Conservation (phyloP, 805 yeast genomes). For the Brettanomyces naardenensis region DNA sequence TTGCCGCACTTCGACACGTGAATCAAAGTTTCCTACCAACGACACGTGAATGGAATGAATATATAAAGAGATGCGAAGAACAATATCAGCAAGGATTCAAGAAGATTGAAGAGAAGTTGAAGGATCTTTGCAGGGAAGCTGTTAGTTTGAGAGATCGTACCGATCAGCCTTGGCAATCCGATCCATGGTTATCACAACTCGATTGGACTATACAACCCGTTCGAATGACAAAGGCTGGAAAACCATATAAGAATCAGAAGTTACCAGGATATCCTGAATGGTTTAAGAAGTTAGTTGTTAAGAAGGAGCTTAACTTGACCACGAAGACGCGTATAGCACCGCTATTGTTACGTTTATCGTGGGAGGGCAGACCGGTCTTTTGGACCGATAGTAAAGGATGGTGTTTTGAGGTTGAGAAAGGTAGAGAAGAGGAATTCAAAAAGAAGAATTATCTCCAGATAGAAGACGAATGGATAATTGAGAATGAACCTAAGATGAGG, state of each 20-base stretch:
- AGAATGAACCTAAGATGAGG: conserved; percentile 7
- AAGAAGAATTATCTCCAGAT: conserved; percentile 30
- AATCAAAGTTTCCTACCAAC: conserved; percentile 77
- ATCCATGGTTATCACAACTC: conserved; percentile 87
- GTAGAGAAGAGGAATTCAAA: conserved; percentile 28
- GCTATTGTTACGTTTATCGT: conserved; percentile 61
- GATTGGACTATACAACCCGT: conserved; percentile 73
- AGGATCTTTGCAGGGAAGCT: conserved; percentile 51
- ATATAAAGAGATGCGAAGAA: conserved; percentile 60
- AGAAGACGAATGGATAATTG: conserved; percentile 12
- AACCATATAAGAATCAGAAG: conserved; percentile 63
- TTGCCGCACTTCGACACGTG: conserved; percentile 74
- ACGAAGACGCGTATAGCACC: conserved; percentile 73
- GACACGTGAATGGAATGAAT: conserved; percentile 61
- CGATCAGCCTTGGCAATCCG: conserved; percentile 38
- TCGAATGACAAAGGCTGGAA: conserved; percentile 59
- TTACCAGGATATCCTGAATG: conserved; percentile 91
- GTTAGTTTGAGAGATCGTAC: conserved; percentile 29
- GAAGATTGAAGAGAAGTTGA: conserved; percentile 51
- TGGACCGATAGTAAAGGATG: conserved; percentile 83
- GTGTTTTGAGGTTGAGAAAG: conserved; percentile 64
- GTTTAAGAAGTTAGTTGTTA: conserved; percentile 58
- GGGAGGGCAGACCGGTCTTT: conserved; percentile 78
- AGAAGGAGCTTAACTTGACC: conserved; percentile 43
- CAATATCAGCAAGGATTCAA: conserved; percentile 51